Evolutionary conservation across 345 rosid species (phyloP).

Genomic region (Salix koriyanagi): DNA sequence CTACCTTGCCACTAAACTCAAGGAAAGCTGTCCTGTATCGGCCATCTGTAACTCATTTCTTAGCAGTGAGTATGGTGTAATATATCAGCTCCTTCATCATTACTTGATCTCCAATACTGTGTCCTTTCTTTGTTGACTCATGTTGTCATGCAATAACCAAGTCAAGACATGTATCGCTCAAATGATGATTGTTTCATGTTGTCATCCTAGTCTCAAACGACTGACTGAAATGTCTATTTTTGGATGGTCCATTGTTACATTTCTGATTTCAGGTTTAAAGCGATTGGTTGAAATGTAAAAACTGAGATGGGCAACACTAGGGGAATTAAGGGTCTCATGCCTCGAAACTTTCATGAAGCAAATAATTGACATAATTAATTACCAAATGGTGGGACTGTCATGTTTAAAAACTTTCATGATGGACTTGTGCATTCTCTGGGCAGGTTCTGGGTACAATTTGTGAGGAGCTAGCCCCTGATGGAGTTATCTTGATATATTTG

Average conservation of each 20-base stretch:
- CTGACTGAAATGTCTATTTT: background rate
- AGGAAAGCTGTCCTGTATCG: constrained; percentile 83
- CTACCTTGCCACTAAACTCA: constrained; percentile 84
- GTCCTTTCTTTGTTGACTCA: background rate
- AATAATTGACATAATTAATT: background rate
- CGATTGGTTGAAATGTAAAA: background rate
- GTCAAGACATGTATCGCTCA: background rate
- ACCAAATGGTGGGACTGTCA: too few relatives aligned
- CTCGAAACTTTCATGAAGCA: background rate
- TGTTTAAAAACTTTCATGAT: background rate
- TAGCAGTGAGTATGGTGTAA: constrained; percentile 67
- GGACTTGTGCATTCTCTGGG: constrained; percentile 15
- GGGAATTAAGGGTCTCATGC: background rate
- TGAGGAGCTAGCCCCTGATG: constrained; percentile 84
- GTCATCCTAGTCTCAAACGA: background rate
- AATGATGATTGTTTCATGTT: background rate
- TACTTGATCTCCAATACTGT: background rate
- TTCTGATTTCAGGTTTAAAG: background rate
- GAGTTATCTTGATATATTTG: constrained; percentile 72
- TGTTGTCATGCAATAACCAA: background rate
- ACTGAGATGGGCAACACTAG: too few relatives aligned
- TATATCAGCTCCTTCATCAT: background rate
- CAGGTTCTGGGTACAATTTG: constrained; percentile 84
- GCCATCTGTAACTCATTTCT: constrained; percentile 76
- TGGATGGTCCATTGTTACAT: background rate